Evolutionary conservation across 768 basidiomycete species (phyloP), one percentile per base, ranked within the genome.

Genomic region (Lentinula aciculospora): DNA sequence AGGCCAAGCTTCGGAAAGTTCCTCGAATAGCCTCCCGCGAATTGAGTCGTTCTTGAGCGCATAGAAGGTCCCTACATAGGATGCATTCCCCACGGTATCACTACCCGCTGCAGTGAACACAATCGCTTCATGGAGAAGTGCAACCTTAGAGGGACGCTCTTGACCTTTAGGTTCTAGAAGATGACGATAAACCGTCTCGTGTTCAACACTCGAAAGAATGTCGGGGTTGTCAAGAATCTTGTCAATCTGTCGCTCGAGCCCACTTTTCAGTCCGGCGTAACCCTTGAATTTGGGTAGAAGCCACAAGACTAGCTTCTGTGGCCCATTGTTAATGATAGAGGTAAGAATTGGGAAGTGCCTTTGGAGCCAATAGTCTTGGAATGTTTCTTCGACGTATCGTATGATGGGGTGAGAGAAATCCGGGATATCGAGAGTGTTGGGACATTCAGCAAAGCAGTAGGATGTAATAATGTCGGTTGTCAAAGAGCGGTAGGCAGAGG

Each of bases 1-100:
- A 1, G 75, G 74, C 73, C 74, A 76, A 3, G 69, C 70, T 27
- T 61, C 59, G 4, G 54, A 49, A 6, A 75, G 64, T 54, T 75
- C 75, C 17, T 60, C 59, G 4, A 48, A 57, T 13, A 76, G 63
- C 6, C 55, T 60, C 10, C 53, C 37, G 12, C 60, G 56, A 9
- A 70, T 55, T 0, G 21, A 32, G 2, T 63, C 55, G 36, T 71
- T 59, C 9, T 62, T 64, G 13, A 72, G 62, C 23, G 69, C 49
- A 53, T 69, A 64, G 44, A 70, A 67, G 1, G 65, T 53, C 4
- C 66, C 70, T 12, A 68, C 56, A 9, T 60, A 68, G 51, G 67
- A 64, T 1, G 67, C 56, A 53, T 69, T 66, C 28, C 66, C 68
- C 1, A 65, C 64, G 2, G 72, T 72, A 60, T 74, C 73, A 15